Conservation (phyloP, 1,284 basidiomycete genomes). For the Cryptococcus sp. region DNA sequence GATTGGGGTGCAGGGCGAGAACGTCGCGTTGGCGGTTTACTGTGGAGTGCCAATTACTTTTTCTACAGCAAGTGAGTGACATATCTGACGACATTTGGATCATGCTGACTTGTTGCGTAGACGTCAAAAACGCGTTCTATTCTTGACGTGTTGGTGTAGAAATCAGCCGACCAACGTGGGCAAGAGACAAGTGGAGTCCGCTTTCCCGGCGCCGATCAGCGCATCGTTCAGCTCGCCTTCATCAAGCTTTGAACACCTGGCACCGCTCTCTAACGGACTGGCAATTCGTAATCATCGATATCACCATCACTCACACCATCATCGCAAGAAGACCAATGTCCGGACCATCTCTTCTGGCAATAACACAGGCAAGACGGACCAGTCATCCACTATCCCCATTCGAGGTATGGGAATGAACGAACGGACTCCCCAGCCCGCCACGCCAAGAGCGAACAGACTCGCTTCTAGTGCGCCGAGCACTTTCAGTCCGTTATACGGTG, state of each 20-base stretch:
- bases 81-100: background rate
- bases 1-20: conserved; percentile 41
- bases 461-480: conserved; percentile 17
- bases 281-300: conserved; percentile 15
- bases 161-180: conserved; percentile 52
- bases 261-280: conserved; percentile 14
- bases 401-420: conserved; percentile 29
- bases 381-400: conserved; percentile 45
- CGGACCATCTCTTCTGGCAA: conserved; percentile 7
- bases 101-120: conserved; percentile 20
- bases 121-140: conserved; percentile 81
- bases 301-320: conserved; percentile 19
- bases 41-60: conserved; percentile 98
- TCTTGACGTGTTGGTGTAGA: conserved; percentile 90
- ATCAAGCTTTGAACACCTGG: conserved; percentile 14
- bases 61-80: conserved; percentile 82
- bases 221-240: conserved; percentile 34
- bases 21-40: conserved; percentile 68
- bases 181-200: conserved; percentile 14
- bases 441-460: conserved; percentile 9
- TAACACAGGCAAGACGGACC: conserved; percentile 18
- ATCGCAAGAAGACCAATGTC: conserved; percentile 27
- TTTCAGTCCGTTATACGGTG: background rate
- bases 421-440: conserved; percentile 15
- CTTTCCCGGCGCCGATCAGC: conserved; percentile 40